These are phyloP conservation scores for Penicillium sp. DNA, from an alignment of 2,329 filamentous ascomycete species.

Conservation along the genomic window DNA sequence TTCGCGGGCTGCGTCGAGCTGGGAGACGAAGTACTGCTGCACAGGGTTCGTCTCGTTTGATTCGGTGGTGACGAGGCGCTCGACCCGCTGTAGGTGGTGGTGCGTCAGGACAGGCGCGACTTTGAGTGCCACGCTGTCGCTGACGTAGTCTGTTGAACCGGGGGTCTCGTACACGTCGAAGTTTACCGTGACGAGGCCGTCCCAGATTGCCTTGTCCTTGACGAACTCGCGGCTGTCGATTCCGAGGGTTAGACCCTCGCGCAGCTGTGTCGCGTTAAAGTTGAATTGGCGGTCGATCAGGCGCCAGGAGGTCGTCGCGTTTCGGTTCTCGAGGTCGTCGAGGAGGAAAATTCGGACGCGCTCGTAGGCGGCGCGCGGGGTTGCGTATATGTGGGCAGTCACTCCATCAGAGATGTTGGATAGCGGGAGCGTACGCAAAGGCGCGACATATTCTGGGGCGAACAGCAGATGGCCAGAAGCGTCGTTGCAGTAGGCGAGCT, in stretches of 20 bases:
- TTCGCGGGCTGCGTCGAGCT: conserved; percentile 6
- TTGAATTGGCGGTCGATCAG: conserved; percentile 31
- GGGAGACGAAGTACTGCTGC: conserved; percentile 16
- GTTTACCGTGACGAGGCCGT: conserved; percentile 19
- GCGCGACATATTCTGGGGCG: conserved; percentile 38
- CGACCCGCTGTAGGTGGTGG: conserved; percentile 40
- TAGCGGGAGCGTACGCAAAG: conserved; percentile 38
- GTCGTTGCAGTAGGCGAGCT: conserved; percentile 42
- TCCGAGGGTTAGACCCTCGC: conserved; percentile 39
- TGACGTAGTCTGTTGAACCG: conserved; percentile 23
- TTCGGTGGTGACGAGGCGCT: conserved; percentile 32
- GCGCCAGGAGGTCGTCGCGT: conserved; percentile 28
- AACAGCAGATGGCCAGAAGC: conserved; percentile 41
- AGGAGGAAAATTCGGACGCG: conserved; percentile 37
- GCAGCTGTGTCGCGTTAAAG: conserved; percentile 36
- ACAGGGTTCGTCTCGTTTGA: conserved; percentile 14
- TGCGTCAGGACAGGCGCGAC: conserved; percentile 47
- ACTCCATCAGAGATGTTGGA: conserved; percentile 17
- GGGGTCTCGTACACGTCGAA: conserved; percentile 36
- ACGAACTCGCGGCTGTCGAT: conserved; percentile 43
- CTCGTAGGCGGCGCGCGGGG: conserved; percentile 12
- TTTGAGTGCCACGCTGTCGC: conserved; percentile 36
- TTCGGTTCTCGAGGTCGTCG: background rate
- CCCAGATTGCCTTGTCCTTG: conserved; percentile 17
- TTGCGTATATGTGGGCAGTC: conserved; percentile 9